These are phyloP conservation scores for Aspergillus pseudoviridinutans DNA, from an alignment of 2,329 filamentous ascomycete species.

Conservation along the genomic window DNA sequence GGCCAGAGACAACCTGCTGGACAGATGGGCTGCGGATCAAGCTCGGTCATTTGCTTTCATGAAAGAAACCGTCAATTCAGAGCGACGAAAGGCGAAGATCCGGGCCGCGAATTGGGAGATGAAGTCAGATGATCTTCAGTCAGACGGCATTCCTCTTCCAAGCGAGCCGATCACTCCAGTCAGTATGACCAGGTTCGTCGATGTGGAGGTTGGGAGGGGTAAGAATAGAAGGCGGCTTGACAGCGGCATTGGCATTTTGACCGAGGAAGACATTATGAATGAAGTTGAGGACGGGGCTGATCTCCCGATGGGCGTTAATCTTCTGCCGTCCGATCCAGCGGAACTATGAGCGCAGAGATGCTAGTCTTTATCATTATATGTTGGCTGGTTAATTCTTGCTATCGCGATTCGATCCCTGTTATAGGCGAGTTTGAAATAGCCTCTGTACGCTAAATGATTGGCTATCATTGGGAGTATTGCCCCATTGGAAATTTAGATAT, in stretches of 20 bases:
- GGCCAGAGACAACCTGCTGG: slow-evolving; percentile 29
- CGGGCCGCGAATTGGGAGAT: slow-evolving; percentile 39
- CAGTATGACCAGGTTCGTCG: slow-evolving; percentile 39
- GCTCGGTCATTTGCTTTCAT: slow-evolving; percentile 30
- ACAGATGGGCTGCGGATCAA: slow-evolving; percentile 33
- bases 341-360: slow-evolving; percentile 11
- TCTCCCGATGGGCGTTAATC: slow-evolving; percentile 10
- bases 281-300: slow-evolving; percentile 26
- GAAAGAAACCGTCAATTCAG: slow-evolving; percentile 35
- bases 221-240: slow-evolving; percentile 37
- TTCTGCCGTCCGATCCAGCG: slow-evolving; percentile 23
- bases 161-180: slow-evolving; percentile 44
- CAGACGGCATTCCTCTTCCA: slow-evolving; percentile 23
- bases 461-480: background rate
- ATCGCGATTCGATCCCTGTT: no score
- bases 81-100: slow-evolving; percentile 38
- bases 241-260: slow-evolving; percentile 38
- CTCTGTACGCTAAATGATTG: no score
- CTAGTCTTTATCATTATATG: slow-evolving; percentile 1
- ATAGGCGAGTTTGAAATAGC: no score
- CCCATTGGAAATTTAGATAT: background rate
- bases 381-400: background rate
- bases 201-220: slow-evolving; percentile 39
- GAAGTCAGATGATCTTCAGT: slow-evolving; percentile 34
- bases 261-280: slow-evolving; percentile 28